These are phyloP conservation scores for Tricholoma saponaceum DNA, from an alignment of 768 basidiomycete genomes.

Conservation along the genomic window DNA sequence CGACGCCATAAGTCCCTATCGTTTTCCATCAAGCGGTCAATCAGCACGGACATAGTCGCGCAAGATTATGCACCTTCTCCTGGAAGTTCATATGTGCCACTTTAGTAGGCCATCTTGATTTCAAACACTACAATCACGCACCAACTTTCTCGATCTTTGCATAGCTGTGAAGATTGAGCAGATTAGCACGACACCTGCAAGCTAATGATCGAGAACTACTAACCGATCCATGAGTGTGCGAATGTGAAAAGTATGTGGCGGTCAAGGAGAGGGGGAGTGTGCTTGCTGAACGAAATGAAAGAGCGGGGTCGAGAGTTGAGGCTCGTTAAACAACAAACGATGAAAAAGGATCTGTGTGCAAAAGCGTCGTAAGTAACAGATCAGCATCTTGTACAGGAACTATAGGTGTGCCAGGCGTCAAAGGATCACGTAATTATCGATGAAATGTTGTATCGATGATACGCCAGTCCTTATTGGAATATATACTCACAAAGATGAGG, in stretches of 20 bases:
- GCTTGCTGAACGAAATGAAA: conserved; percentile 5
- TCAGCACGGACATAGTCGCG: background rate
- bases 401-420: conserved; percentile 8
- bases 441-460: conserved; percentile 2
- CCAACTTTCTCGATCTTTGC: conserved; percentile 98
- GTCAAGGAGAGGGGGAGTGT: conserved; percentile 2
- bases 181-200: conserved; percentile 12
- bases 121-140: conserved; percentile 43
- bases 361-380: background rate
- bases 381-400: conserved; percentile 2
- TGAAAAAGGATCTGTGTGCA: conserved; percentile 9
- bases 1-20: conserved; percentile 95
- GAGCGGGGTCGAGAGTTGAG: conserved; percentile 11
- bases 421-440: conserved; percentile 25
- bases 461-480: background rate
- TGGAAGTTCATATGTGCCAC: conserved; percentile 19
- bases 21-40: conserved; percentile 2
- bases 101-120: conserved; percentile 1
- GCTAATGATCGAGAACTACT: conserved; percentile 15
- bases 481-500: conserved; percentile 13
- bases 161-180: conserved; percentile 53
- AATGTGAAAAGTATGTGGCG: background rate
- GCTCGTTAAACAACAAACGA: conserved; percentile 13
- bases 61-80: conserved; percentile 44
- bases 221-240: conserved; percentile 41